Evolutionary conservation across 495 filamentous ascomycete genomes (phyloP).

Genomic region (Aspergillus incahuasiensis): DNA sequence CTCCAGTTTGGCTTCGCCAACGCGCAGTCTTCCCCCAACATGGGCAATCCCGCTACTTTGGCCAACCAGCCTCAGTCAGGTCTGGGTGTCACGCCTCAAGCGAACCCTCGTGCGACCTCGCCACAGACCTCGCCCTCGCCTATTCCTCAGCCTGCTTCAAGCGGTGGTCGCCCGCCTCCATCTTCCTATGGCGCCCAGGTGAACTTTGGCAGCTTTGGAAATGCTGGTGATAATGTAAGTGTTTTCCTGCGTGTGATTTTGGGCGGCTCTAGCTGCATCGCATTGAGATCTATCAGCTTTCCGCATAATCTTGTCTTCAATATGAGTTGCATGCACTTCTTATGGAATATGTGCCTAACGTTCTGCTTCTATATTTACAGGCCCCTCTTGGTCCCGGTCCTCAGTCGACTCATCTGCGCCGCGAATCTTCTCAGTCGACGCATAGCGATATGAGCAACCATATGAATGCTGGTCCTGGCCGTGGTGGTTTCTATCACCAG

Average conservation of each 20-base stretch:
- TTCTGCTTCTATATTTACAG: constrained; percentile 41
- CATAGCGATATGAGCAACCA: constrained; percentile 70
- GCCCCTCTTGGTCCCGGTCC: constrained; percentile 55
- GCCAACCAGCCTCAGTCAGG: constrained; percentile 45
- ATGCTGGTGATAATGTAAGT: constrained; percentile 63
- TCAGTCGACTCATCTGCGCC: constrained; percentile 68
- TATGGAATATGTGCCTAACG: background rate
- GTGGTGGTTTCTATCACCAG: constrained; percentile 51
- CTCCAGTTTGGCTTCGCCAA: constrained; percentile 74
- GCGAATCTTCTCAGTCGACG: constrained; percentile 75
- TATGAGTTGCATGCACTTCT: background rate
- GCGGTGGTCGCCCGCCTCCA: constrained; percentile 73
- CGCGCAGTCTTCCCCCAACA: constrained; percentile 61
- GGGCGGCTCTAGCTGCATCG: background rate
- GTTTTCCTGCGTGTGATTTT: constrained; percentile 3
- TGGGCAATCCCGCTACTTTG: constrained; percentile 43
- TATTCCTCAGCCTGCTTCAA: constrained; percentile 80
- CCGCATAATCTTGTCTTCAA: background rate
- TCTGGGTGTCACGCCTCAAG: constrained; percentile 62
- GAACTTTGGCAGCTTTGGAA: constrained; percentile 80
- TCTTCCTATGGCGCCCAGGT: constrained; percentile 61
- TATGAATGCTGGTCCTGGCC: constrained; percentile 46
- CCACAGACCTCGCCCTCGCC: constrained; percentile 79
- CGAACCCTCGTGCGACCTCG: constrained; percentile 61
- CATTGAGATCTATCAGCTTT: background rate